Conservation (phyloP, 495 filamentous ascomycete species). For the Penicillium dipodomyicola region DNA sequence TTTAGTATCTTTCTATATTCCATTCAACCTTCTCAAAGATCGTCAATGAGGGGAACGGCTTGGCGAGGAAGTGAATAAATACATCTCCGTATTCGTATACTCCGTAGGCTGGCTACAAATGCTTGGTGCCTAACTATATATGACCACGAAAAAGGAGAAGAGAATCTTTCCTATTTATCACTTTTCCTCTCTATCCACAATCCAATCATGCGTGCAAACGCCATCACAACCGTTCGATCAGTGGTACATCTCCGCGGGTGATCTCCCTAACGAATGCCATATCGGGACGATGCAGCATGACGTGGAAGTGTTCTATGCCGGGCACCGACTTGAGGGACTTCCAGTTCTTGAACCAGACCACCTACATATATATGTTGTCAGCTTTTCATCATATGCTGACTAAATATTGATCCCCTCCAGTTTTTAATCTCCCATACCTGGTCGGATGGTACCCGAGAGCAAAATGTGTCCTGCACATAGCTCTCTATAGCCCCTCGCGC, state of each 20-base stretch:
- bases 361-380: constrained; percentile 38
- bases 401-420: too few species aligned
- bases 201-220: too few species aligned
- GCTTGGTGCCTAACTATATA: too few species aligned
- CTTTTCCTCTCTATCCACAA: too few species aligned
- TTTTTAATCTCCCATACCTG: constrained; percentile 17
- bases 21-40: background rate
- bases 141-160: too few species aligned
- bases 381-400: constrained; percentile 12
- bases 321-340: constrained; percentile 72
- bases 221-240: constrained; percentile 36
- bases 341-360: constrained; percentile 94
- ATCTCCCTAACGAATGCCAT: constrained; percentile 65
- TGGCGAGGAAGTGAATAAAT: background rate
- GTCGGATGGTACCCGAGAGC: constrained; percentile 44
- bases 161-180: too few species aligned
- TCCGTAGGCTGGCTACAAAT: background rate
- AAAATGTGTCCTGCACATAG: constrained; percentile 65
- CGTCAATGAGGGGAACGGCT: constrained; percentile 4
- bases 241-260: constrained; percentile 70
- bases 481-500: constrained; percentile 62
- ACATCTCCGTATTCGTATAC: too few species aligned
- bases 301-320: constrained; percentile 92
- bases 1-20: background rate
- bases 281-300: constrained; percentile 79